These are phyloP conservation scores for Protomyces gravidus DNA, from an alignment of 1,139 yeast genomes.

Conservation along the genomic window DNA sequence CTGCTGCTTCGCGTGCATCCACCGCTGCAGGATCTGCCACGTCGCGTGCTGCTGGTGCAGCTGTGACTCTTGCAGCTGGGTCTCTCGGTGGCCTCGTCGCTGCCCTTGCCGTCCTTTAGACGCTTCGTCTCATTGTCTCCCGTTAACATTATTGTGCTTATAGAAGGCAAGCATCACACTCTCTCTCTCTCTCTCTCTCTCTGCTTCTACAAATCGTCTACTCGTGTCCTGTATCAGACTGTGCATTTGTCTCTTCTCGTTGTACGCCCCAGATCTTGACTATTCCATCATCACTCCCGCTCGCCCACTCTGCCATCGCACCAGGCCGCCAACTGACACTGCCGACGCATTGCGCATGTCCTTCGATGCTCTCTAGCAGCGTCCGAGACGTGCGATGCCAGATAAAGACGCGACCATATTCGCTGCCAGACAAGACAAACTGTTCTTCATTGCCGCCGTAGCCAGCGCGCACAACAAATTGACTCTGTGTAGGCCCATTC, in stretches of 20 bases:
- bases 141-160: too few species aligned
- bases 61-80: conserved; percentile 13
- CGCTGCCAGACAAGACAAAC: conserved; percentile 73
- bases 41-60: conserved; percentile 11
- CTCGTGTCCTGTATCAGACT: too few species aligned
- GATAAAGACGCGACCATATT: conserved; percentile 51
- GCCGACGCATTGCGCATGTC: conserved; percentile 66
- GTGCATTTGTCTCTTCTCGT: too few species aligned
- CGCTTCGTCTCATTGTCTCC: background rate
- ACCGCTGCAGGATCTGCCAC: conserved; percentile 1
- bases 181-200: background rate
- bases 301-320: conserved; percentile 59
- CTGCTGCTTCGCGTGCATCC: conserved; percentile 9
- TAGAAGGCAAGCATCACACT: background rate
- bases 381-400: conserved; percentile 79
- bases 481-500: conserved; percentile 66
- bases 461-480: conserved; percentile 69
- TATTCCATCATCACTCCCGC: conserved; percentile 75
- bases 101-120: background rate
- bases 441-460: conserved; percentile 70
- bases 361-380: conserved; percentile 57
- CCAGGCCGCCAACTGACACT: conserved; percentile 71
- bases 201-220: too few species aligned
- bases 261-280: conserved; percentile 35
- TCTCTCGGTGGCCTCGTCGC: background rate